Percentiles rank a stretch among this genome's conserved stretches.
phyloP scores from a whole-genome alignment of 2,329 filamentous ascomycete species.

The Pseudogymnoascus sp. region DNA sequence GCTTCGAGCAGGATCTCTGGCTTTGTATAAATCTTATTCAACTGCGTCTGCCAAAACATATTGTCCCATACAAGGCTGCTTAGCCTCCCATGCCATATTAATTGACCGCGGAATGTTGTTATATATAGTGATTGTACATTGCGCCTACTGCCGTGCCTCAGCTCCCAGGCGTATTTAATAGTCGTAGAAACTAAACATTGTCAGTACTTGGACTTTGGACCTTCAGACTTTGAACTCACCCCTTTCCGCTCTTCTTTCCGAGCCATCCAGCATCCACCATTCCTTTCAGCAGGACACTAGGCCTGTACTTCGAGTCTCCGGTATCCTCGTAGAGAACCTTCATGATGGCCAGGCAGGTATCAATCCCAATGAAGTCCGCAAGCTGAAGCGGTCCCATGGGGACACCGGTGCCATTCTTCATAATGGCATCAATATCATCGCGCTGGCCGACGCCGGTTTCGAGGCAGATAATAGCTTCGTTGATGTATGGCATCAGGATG shows the following conservation, averaged over 20 bases:
- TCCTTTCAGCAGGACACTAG: slow-evolving; percentile 76
- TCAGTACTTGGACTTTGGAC: neutral
- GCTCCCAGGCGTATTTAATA: neutral
- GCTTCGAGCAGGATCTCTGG: neutral
- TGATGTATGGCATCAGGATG: slow-evolving; percentile 99
- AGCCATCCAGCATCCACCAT: slow-evolving; percentile 98
- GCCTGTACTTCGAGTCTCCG: slow-evolving; percentile 91
- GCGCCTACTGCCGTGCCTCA: neutral
- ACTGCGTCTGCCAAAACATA: neutral
- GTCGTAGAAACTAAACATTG: slow-evolving; percentile 10
- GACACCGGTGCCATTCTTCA: slow-evolving; percentile 99
- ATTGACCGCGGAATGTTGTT: neutral
- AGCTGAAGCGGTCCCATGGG: slow-evolving; percentile 93
- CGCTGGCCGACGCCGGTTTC: slow-evolving; percentile 85
- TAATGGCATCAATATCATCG: slow-evolving; percentile 92
- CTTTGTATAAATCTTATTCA: slow-evolving; percentile 8
- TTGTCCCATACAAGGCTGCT: neutral
- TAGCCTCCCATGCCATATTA: neutral
- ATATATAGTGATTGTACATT: neutral
- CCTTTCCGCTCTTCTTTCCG: slow-evolving; percentile 94
- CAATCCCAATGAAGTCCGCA: slow-evolving; percentile 94
- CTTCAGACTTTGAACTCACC: slow-evolving; percentile 32
- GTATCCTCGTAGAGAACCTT: slow-evolving; percentile 86
- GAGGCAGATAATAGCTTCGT: slow-evolving; percentile 91
- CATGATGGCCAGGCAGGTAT: slow-evolving; percentile 97